Evolutionary conservation across 352 stramenopile genomes (phyloP), one percentile per base, ranked within the genome.

Genomic region (Pythium phragmitis): DNA sequence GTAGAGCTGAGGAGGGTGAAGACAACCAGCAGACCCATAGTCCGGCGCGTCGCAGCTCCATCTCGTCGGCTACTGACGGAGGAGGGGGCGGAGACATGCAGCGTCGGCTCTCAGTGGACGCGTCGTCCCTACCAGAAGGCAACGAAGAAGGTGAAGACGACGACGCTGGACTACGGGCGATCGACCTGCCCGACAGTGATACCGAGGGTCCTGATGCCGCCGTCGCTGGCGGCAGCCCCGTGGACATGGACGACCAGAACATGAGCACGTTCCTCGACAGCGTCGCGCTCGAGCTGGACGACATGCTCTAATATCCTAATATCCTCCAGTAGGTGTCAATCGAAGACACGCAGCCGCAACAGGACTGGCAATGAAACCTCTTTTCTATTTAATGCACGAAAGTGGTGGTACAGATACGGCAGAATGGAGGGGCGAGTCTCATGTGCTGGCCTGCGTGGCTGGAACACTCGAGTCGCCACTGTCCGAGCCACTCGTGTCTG

Each of bases 251-350:
- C 57, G 84, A 91, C 67, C 82, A 92, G 57, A 68, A 75, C 69
- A 92, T 92, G 81, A 91, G 71, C 65, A 79, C 69, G 50, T 90
- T 92, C 63, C 82, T 92, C 57, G 84, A 92, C 57, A 92, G 84
- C 59, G 84, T 92, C 53, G 76, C 82, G 49, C 77, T 92, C 26
- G 83, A 91, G 67, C 75, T 92, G 48, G 84, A 91, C 45, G 84
- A 92, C 49, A 87, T 91, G 62, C 76, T 92, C 60, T 76, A 34
- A 23, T 1, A 30, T 30, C 26, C 60, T 76, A 34, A 23, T 1
- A 30, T 30, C 26, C 26, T 30, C 26, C 26, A 30, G 26, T 30
- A 30, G 26, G 26, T 30, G 26, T 30, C 26, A 30, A 4, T 21
- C 17, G 7, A n/a, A 6, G 13, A 46, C 39, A 46, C 13, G 39